These are phyloP conservation scores for Chaetomium sp. DNA, from an alignment of 2,329 filamentous ascomycete species.

Conservation along the genomic window DNA sequence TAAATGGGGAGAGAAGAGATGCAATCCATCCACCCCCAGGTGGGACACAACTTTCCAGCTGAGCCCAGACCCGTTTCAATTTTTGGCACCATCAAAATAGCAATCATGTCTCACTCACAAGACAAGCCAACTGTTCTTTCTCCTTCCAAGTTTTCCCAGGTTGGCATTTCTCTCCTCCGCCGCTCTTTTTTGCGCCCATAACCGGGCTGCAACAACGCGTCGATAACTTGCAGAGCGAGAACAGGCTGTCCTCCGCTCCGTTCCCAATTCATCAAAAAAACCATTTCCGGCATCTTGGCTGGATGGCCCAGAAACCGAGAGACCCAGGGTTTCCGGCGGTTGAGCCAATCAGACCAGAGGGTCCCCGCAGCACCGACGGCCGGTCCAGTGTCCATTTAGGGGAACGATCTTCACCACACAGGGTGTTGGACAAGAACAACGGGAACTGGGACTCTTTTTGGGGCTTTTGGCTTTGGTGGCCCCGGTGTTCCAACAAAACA, in stretches of 20 bases:
- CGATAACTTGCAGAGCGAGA: neutral
- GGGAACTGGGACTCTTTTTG: neutral
- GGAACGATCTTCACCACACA: neutral
- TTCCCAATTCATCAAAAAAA: constrained; percentile 12
- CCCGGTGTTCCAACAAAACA: no score
- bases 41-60: neutral
- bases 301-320: neutral
- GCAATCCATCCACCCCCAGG: neutral
- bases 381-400: neutral
- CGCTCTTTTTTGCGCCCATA: no score
- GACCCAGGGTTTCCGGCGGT: neutral
- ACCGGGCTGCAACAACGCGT: no score
- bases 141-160: no score
- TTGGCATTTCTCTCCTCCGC: neutral
- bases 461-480: neutral
- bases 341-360: constrained; percentile 16
- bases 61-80: neutral
- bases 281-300: constrained; percentile 1
- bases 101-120: constrained; percentile 2
- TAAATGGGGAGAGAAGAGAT: no score
- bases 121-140: no score
- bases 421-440: neutral
- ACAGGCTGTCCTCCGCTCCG: constrained; percentile 9
- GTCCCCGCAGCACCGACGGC: neutral
- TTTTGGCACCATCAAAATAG: neutral